Evolutionary conservation across 345 rosid species (phyloP).

Genomic region (Populus tremula): DNA sequence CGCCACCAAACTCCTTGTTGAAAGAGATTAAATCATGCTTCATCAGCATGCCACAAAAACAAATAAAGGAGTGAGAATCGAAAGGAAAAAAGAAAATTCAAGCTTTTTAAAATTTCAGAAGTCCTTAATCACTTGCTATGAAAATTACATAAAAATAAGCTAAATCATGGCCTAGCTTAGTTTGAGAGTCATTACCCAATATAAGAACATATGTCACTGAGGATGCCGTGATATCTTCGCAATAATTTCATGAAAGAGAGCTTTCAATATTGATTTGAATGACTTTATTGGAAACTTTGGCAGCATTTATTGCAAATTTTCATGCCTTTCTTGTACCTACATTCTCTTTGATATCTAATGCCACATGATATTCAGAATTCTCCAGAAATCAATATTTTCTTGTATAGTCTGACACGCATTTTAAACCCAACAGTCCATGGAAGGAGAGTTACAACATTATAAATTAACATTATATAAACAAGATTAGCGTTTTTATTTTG

Average conservation of each 20-base stretch:
- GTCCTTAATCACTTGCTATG: not conserved
- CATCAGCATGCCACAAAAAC: not conserved
- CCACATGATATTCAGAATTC: not conserved
- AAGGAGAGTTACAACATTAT: too few species aligned
- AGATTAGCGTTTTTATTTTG: too few species aligned
- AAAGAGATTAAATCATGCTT: too few species aligned
- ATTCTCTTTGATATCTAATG: not conserved
- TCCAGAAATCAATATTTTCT: not conserved
- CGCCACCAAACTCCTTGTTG: not conserved
- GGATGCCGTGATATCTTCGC: not conserved
- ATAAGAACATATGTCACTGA: not conserved
- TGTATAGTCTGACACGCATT: too few species aligned
- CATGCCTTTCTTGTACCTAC: not conserved
- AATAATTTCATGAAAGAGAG: not conserved
- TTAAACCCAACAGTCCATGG: too few species aligned
- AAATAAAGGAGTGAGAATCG: not conserved
- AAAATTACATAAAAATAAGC: not conserved
- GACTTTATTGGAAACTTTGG: not conserved
- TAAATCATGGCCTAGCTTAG: not conserved
- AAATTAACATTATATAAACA: too few species aligned
- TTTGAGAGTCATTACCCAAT: not conserved
- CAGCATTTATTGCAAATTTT: not conserved
- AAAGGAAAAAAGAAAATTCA: not conserved
- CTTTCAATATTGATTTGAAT: not conserved
- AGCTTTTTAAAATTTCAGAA: slow-evolving; percentile 1